Percentiles rank a stretch among this genome's conserved stretches.
phyloP scores from a whole-genome alignment of 1,284 basidiomycete species.

The Ceratobasidium sp. region DNA sequence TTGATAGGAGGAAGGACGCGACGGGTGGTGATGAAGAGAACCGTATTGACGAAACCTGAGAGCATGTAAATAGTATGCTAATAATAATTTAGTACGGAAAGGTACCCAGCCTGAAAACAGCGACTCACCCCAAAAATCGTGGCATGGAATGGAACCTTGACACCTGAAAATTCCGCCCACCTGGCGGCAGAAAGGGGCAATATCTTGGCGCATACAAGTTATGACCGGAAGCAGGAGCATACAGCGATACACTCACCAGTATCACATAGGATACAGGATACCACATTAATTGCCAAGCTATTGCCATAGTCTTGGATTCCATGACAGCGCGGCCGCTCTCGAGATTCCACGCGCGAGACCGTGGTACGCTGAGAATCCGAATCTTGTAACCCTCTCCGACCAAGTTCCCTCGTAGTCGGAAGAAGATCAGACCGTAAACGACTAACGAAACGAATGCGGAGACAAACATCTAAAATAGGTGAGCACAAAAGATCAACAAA shows the following conservation, averaged over 20 bases:
- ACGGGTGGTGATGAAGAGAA: constrained; percentile 57
- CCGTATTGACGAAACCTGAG: constrained; percentile 58
- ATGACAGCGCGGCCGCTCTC: constrained; percentile 48
- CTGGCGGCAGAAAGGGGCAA: constrained; percentile 21
- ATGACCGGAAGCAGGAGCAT: background rate
- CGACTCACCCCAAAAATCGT: constrained; percentile 56
- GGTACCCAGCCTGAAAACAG: constrained; percentile 47
- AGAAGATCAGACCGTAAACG: constrained; percentile 59
- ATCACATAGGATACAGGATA: constrained; percentile 56
- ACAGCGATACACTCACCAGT: constrained; percentile 32
- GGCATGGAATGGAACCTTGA: constrained; percentile 54
- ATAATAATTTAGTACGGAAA: background rate
- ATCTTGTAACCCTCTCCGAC: constrained; percentile 58
- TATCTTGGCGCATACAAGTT: constrained; percentile 17
- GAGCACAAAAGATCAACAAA: background rate
- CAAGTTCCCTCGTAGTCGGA: constrained; percentile 60
- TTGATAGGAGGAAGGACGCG: constrained; percentile 52
- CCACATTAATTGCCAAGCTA: constrained; percentile 50
- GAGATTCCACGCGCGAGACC: constrained; percentile 41
- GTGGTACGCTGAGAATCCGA: constrained; percentile 51
- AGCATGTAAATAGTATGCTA: constrained; percentile 54
- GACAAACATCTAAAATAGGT: constrained; percentile 56
- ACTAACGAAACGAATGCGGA: constrained; percentile 57
- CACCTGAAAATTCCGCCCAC: constrained; percentile 45
- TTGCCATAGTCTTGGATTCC: constrained; percentile 31